Evolutionary conservation across 257 asterid species (phyloP).

Genomic region (Solanum acaule): DNA sequence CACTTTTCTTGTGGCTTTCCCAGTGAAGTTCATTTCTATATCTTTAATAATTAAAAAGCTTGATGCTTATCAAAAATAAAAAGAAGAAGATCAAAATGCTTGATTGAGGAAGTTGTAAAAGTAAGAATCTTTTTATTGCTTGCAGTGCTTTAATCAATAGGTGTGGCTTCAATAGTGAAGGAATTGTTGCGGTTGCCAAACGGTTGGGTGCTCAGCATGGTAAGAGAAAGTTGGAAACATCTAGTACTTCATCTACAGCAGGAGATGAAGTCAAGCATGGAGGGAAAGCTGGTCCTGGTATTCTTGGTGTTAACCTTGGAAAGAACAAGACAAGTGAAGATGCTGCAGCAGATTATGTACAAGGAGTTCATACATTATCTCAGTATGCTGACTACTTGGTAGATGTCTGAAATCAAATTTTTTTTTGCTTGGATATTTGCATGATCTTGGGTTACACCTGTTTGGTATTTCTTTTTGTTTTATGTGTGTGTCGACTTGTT

Average conservation of each 20-base stretch:
- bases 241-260: conserved; percentile 53
- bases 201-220: conserved; percentile 96
- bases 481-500: background rate
- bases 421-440: background rate
- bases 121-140: conserved; percentile 1
- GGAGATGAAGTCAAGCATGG: conserved; percentile 78
- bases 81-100: background rate
- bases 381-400: conserved; percentile 99
- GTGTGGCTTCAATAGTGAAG: conserved; percentile 98
- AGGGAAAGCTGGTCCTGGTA: conserved; percentile 98
- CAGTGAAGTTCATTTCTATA: background rate
- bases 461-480: background rate
- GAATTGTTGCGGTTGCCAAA: conserved; percentile 95
- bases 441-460: background rate
- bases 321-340: conserved; percentile 96
- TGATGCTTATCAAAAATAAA: background rate
- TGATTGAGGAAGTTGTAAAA: background rate
- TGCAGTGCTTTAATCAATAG: conserved; percentile 90
- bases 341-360: conserved; percentile 94
- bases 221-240: conserved; percentile 84
- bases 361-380: conserved; percentile 97
- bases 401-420: background rate
- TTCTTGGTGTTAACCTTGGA: conserved; percentile 96
- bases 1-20: background rate
- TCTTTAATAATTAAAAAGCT: background rate